These are phyloP conservation scores for Diaporthe caulivora DNA, from an alignment of 2,329 filamentous ascomycete genomes.

Conservation along the genomic window DNA sequence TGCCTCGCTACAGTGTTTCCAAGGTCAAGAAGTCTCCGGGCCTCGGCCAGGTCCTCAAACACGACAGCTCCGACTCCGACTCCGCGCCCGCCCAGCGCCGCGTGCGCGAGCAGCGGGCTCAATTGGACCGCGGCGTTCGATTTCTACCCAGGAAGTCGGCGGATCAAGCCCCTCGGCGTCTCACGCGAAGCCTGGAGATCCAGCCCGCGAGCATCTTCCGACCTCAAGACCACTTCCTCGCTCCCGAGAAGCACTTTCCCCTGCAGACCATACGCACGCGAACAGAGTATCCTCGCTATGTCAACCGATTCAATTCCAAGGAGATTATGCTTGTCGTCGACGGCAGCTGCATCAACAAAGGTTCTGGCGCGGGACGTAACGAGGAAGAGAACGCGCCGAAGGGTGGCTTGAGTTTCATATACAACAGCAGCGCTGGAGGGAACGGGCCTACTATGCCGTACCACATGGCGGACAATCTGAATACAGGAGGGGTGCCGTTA, in stretches of 20 bases:
- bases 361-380: conserved; percentile 40
- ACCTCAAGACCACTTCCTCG: conserved; percentile 44
- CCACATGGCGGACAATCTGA: conserved; percentile 16
- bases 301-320: conserved; percentile 50
- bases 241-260: conserved; percentile 50
- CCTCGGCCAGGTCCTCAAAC: neutral
- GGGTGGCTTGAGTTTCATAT: conserved; percentile 49
- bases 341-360: conserved; percentile 56
- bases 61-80: neutral
- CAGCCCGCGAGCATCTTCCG: conserved; percentile 46
- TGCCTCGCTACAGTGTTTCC: neutral
- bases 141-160: conserved; percentile 17
- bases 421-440: conserved; percentile 40
- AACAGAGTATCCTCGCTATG: conserved; percentile 47
- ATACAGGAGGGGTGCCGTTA: neutral
- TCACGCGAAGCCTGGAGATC: conserved; percentile 44
- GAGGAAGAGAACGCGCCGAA: conserved; percentile 33
- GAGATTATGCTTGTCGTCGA: conserved; percentile 57
- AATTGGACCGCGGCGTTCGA: neutral
- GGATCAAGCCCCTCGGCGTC: neutral
- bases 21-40: neutral
- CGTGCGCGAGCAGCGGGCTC: neutral
- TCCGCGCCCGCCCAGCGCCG: neutral
- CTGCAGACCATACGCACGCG: conserved; percentile 47
- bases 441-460: conserved; percentile 27